These are phyloP conservation scores for Vigna nakashimae DNA, from an alignment of 306 rosid species.

Conservation along the genomic window DNA sequence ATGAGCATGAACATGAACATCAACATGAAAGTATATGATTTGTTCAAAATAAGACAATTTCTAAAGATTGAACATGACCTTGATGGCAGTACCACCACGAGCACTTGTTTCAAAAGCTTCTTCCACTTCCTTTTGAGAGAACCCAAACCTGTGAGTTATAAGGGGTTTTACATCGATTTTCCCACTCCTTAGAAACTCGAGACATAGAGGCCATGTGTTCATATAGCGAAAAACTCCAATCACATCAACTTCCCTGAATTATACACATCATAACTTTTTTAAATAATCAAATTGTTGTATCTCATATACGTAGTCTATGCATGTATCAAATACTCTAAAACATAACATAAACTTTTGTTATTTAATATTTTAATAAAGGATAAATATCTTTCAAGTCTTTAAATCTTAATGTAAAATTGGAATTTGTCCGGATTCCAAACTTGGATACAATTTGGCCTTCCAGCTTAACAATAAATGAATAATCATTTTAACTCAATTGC, in stretches of 20 bases:
- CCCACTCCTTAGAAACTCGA: constrained; percentile 84
- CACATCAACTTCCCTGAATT: constrained; percentile 84
- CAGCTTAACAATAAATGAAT: too few species aligned
- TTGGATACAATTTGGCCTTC: too few species aligned
- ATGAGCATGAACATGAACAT: background rate
- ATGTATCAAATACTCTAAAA: background rate
- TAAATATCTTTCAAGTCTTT: too few species aligned
- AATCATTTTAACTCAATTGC: too few species aligned
- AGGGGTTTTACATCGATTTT: constrained; percentile 88
- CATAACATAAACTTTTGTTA: too few species aligned
- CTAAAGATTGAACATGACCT: constrained; percentile 94
- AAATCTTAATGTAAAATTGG: too few species aligned
- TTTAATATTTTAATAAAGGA: background rate
- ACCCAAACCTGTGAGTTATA: constrained; percentile 86
- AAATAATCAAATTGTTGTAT: background rate
- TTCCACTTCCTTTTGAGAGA: constrained; percentile 87
- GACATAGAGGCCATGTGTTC: constrained; percentile 94
- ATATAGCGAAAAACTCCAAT: constrained; percentile 84
- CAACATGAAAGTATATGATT: background rate
- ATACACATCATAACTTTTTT: background rate
- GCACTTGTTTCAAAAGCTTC: constrained; percentile 97
- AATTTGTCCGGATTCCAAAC: too few species aligned
- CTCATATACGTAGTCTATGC: background rate
- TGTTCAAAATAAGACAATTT: constrained; percentile 21
- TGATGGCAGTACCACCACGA: constrained; percentile 86